Conservation (phyloP, 2,329 filamentous ascomycete species). For the Ramichloridium luteum region DNA sequence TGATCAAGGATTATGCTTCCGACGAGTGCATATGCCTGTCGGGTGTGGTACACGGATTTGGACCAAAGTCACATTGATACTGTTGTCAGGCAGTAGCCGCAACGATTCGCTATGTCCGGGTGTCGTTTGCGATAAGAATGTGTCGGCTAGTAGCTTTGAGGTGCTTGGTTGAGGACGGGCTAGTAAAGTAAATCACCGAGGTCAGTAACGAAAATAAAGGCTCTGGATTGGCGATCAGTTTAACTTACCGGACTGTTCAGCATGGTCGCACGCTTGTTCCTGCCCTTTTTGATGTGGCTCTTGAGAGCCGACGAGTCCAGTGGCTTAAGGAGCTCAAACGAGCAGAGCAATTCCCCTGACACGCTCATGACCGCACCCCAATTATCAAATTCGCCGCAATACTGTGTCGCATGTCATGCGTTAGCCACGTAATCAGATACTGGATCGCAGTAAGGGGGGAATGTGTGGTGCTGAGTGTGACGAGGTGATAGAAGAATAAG, state of each 20-base stretch:
- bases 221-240: background rate
- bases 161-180: constrained; percentile 1
- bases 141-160: constrained; percentile 12
- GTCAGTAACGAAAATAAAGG: background rate
- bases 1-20: no score
- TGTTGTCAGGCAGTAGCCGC: no score
- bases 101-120: no score
- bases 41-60: no score
- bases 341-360: constrained; percentile 82
- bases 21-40: no score
- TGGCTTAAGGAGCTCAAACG: constrained; percentile 92
- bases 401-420: no score
- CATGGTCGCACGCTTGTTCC: constrained; percentile 88
- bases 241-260: constrained; percentile 83
- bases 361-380: constrained; percentile 99
- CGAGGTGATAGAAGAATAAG: background rate
- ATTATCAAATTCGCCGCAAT: constrained; percentile 98
- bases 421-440: no score
- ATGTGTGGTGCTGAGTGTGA: no score
- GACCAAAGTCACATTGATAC: no score
- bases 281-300: constrained; percentile 96
- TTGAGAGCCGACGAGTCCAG: constrained; percentile 92
- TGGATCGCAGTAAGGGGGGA: no score
- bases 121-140: no score
- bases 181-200: background rate